Evolutionary conservation across 805 yeast genomes (phyloP).

Genomic region (Saccharomycopsis sp.): DNA sequence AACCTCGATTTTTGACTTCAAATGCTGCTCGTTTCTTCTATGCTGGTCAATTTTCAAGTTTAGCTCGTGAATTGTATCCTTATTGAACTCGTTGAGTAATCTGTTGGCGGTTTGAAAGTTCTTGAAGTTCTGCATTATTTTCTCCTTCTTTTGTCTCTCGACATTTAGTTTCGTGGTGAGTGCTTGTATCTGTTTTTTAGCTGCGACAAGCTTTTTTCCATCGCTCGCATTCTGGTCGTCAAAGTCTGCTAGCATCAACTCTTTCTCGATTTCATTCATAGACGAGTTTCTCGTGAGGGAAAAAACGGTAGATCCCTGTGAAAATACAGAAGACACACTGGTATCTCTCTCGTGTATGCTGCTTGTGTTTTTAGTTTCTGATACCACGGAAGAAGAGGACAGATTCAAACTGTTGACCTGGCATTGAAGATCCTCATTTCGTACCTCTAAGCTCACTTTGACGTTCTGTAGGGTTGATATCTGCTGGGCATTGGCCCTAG

Average conservation of each 20-base stretch:
- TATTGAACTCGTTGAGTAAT: slow-evolving; percentile 14
- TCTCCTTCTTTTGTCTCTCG: slow-evolving; percentile 10
- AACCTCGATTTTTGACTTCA: slow-evolving; percentile 14
- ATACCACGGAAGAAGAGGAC: background rate
- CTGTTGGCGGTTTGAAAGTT: slow-evolving; percentile 12
- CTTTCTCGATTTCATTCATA: slow-evolving; percentile 14
- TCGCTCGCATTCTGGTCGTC: slow-evolving; percentile 3
- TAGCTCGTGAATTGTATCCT: slow-evolving; percentile 11
- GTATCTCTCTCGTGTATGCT: slow-evolving; percentile 13
- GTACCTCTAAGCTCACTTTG: background rate
- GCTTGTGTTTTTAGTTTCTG: background rate
- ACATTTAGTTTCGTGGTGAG: background rate
- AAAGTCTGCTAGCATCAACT: background rate
- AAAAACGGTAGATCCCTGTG: slow-evolving; percentile 14
- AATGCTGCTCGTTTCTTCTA: slow-evolving; percentile 9
- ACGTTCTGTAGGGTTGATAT: background rate
- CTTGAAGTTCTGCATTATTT: slow-evolving; percentile 10
- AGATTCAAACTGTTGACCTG: background rate
- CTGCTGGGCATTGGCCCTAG: background rate
- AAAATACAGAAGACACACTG: slow-evolving; percentile 13
- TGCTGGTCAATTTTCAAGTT: slow-evolving; percentile 10
- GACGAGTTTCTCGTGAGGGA: slow-evolving; percentile 16
- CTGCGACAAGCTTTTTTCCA: slow-evolving; percentile 2
- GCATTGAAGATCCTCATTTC: background rate
- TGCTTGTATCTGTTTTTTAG: slow-evolving; percentile 4